A percentile compares a stretch with the other conserved stretches of the same genome.
These are phyloP conservation scores for Leishmania tropica DNA, from an alignment of 208 protist genomes.

Conservation along the genomic window DNA sequence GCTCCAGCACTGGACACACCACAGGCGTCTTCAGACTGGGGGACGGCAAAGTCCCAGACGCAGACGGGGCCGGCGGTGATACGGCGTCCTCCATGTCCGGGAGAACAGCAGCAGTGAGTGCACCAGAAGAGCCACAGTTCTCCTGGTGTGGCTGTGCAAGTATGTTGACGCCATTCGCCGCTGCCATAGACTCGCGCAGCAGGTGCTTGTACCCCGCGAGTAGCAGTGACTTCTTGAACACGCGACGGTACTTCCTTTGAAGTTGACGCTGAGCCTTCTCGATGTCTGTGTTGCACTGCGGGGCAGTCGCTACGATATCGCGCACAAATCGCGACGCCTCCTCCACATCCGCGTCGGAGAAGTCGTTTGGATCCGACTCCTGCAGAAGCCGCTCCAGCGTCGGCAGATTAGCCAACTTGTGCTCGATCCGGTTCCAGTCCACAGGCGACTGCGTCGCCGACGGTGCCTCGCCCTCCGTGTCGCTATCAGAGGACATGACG, in stretches of 20 bases:
- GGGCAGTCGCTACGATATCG: constrained; percentile 38
- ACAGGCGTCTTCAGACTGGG: constrained; percentile 4
- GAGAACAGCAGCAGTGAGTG: neutral
- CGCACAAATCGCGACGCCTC: constrained; percentile 55
- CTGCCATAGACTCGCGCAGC: constrained; percentile 6
- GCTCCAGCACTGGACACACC: constrained; percentile 43
- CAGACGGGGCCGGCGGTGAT: neutral
- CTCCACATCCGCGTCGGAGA: constrained; percentile 46
- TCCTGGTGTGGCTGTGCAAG: neutral
- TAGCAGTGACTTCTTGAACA: constrained; percentile 80
- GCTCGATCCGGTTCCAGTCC: constrained; percentile 48
- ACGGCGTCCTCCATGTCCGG: constrained; percentile 36
- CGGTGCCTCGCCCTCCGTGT: constrained; percentile 25
- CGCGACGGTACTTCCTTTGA: constrained; percentile 70
- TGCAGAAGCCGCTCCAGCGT: constrained; percentile 68
- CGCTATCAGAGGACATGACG: constrained; percentile 32
- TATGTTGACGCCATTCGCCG: too few relatives aligned
- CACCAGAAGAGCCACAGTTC: neutral
- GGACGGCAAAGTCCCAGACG: neutral
- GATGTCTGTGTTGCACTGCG: constrained; percentile 43
- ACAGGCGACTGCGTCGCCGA: constrained; percentile 7
- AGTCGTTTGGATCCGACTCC: constrained; percentile 76
- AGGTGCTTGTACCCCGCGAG: constrained; percentile 79
- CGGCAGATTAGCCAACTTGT: constrained; percentile 72
- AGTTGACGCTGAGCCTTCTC: constrained; percentile 43